phyloP scores from a whole-genome alignment of 2,329 filamentous ascomycete genomes.

The Davidsoniella virescens region DNA sequence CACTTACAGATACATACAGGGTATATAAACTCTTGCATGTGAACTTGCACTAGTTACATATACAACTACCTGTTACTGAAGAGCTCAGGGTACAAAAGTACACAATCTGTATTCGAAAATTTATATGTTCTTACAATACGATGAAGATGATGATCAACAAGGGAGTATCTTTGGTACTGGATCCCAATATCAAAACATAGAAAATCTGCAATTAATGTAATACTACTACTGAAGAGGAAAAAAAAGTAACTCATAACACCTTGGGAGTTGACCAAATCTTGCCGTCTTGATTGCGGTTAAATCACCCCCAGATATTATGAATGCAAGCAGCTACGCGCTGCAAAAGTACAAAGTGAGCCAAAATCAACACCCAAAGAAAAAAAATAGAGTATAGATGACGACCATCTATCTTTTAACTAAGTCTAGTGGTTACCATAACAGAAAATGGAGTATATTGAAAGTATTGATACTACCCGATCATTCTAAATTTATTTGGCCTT shows the following conservation, averaged over 20 bases:
- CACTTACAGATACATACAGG: not conserved
- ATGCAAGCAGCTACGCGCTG: no score
- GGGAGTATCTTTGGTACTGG: slow-evolving; percentile 6
- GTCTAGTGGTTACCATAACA: not conserved
- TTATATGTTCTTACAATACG: no score
- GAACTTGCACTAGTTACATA: no score
- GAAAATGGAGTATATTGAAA: not conserved
- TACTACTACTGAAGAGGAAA: not conserved
- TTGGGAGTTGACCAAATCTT: no score
- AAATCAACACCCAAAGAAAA: not conserved
- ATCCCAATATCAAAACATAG: slow-evolving; percentile 6
- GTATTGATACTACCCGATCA: not conserved
- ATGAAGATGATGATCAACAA: no score
- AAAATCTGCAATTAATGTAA: not conserved
- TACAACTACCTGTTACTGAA: no score
- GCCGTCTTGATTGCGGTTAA: no score
- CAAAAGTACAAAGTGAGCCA: not conserved
- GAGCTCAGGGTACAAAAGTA: no score
- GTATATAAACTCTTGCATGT: not conserved
- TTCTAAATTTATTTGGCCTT: slow-evolving; percentile 45
- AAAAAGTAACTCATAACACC: not conserved
- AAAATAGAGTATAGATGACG: no score
- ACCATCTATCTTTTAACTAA: no score
- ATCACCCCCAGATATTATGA: no score
- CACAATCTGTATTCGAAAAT: no score